Evolutionary conservation across 2,329 filamentous ascomycete species (phyloP).

Genomic region (Fragosphaeria purpurea): DNA sequence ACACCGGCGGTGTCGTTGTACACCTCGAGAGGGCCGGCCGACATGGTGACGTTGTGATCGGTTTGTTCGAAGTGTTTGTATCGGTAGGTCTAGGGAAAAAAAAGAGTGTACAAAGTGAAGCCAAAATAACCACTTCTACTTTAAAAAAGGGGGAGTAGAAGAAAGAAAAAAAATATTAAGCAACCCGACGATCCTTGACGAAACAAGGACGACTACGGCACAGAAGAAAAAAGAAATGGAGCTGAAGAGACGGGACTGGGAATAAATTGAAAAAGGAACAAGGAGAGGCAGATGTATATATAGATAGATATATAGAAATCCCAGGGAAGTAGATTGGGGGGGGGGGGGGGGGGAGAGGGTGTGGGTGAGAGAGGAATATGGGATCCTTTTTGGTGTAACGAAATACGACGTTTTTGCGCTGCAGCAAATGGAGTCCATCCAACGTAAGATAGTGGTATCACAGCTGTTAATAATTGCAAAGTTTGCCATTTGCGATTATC

Average conservation of each 20-base stretch:
- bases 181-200: too few species aligned
- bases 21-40: slow-evolving; percentile 13
- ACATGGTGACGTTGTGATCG: slow-evolving; percentile 9
- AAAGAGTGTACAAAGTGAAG: neutral
- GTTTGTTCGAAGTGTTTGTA: neutral
- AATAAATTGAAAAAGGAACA: neutral
- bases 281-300: neutral
- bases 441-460: too few species aligned
- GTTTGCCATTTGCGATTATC: neutral
- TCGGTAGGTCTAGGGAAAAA: neutral
- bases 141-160: neutral
- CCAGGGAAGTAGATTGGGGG: neutral
- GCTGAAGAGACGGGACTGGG: neutral
- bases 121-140: neutral
- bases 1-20: slow-evolving; percentile 42
- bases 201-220: too few species aligned
- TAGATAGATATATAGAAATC: too few species aligned
- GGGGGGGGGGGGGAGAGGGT: neutral
- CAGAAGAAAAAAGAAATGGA: too few species aligned
- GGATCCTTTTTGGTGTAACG: too few species aligned
- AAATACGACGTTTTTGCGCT: too few species aligned
- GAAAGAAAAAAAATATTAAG: neutral
- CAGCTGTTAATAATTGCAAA: too few species aligned
- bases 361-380: too few species aligned
- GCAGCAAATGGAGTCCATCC: too few species aligned